A percentile compares a stretch with the other conserved stretches of the same genome.
Conservation (phyloP, 805 yeast genomes). For the Ogataea neopini region DNA sequence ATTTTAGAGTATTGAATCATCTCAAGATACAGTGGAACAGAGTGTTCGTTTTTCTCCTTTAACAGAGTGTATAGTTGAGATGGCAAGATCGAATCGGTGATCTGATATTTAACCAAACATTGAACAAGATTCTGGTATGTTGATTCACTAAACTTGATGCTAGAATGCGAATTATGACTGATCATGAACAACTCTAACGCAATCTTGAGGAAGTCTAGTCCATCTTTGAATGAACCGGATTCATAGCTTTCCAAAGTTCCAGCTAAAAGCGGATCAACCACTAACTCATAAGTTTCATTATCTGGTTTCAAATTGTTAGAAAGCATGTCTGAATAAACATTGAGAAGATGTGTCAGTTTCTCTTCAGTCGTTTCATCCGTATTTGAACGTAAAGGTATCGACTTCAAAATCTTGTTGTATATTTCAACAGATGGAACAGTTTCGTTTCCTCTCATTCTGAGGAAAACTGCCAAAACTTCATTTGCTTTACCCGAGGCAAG, state of each 20-base stretch:
- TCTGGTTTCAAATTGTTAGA: slow-evolving; percentile 56
- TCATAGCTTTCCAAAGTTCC: slow-evolving; percentile 47
- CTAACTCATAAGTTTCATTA: slow-evolving; percentile 51
- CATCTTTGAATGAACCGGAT: slow-evolving; percentile 39
- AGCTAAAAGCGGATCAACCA: slow-evolving; percentile 50
- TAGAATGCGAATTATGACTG: slow-evolving; percentile 23
- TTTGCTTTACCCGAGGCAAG: slow-evolving; percentile 28
- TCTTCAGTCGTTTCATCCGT: slow-evolving; percentile 57
- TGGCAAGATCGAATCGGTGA: slow-evolving; percentile 21
- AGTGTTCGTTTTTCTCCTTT: slow-evolving; percentile 13
- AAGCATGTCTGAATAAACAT: slow-evolving; percentile 68
- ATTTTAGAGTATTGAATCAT: slow-evolving; percentile 42
- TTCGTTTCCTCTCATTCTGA: slow-evolving; percentile 33
- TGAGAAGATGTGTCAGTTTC: slow-evolving; percentile 60
- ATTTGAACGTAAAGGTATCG: slow-evolving; percentile 52
- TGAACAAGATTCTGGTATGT: slow-evolving; percentile 26
- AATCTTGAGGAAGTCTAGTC: slow-evolving; percentile 49
- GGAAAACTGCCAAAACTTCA: slow-evolving; percentile 37
- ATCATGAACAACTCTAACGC: slow-evolving; percentile 47
- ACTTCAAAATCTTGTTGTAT: slow-evolving; percentile 55
- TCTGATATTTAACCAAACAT: slow-evolving; percentile 30
- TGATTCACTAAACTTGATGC: slow-evolving; percentile 20
- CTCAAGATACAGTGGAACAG: slow-evolving; percentile 37
- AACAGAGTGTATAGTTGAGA: slow-evolving; percentile 20
- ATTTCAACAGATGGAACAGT: slow-evolving; percentile 51